Conservation (phyloP, 352 stramenopile species). For the Pythium volutum region DNA sequence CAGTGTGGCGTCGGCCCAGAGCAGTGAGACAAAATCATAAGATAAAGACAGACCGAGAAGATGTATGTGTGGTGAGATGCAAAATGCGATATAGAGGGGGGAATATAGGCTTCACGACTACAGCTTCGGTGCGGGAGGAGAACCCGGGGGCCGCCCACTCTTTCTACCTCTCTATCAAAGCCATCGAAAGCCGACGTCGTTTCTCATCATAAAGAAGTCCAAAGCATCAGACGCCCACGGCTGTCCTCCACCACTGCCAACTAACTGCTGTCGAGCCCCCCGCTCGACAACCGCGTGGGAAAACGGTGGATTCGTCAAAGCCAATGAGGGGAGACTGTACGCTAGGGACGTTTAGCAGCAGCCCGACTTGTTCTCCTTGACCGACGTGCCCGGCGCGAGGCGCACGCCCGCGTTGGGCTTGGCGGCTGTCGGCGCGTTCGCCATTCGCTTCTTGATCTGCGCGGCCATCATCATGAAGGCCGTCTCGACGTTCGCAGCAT, state of each 20-base stretch:
- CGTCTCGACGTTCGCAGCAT: slow-evolving; percentile 88
- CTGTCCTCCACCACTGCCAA: neutral
- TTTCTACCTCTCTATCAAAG: slow-evolving; percentile 2
- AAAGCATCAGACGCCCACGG: neutral
- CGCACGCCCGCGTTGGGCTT: slow-evolving; percentile 53
- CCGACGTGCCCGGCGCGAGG: slow-evolving; percentile 58
- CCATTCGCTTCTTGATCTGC: slow-evolving; percentile 91
- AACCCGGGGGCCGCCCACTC: neutral
- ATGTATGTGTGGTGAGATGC: slow-evolving; percentile 24
- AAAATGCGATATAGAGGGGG: slow-evolving; percentile 23
- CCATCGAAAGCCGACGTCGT: slow-evolving; percentile 4
- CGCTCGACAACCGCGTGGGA: slow-evolving; percentile 6
- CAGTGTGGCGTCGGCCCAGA: neutral
- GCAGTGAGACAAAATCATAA: neutral
- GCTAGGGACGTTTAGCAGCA: slow-evolving; percentile 66
- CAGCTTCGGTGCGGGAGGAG: slow-evolving; percentile 12
- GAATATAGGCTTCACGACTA: slow-evolving; percentile 32
- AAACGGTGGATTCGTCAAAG: slow-evolving; percentile 15
- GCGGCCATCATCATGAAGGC: slow-evolving; percentile 93
- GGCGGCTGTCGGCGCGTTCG: slow-evolving; percentile 71
- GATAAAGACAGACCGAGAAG: slow-evolving; percentile 5
- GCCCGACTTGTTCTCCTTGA: slow-evolving; percentile 67
- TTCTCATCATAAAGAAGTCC: neutral
- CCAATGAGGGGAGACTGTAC: slow-evolving; percentile 9
- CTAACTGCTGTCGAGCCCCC: slow-evolving; percentile 20